Evolutionary conservation across 257 asterid species (phyloP).

Genomic region (Solanum stenotomum): DNA sequence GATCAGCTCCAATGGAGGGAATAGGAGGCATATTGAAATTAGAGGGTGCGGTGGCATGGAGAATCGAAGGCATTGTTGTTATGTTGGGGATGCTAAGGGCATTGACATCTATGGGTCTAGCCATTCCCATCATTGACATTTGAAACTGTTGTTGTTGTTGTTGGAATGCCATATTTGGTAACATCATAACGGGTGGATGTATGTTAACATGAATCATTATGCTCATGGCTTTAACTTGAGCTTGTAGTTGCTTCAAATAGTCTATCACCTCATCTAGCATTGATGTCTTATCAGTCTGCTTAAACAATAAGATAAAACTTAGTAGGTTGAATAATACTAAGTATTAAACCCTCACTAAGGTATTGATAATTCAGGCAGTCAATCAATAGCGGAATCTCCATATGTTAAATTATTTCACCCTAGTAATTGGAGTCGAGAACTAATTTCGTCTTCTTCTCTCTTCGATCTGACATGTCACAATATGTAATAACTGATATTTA

Average conservation of each 20-base stretch:
- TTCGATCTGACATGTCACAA: neutral
- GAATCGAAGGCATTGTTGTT: constrained; percentile 10
- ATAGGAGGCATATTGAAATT: constrained; percentile 19
- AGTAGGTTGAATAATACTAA: neutral
- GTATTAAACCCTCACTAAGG: too few relatives aligned
- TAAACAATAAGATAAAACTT: neutral
- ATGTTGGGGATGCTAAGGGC: constrained; percentile 23
- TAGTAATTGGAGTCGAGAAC: neutral
- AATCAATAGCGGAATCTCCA: neutral
- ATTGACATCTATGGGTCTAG: constrained; percentile 43
- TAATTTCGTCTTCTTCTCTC: neutral
- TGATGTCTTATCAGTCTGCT: constrained; percentile 69
- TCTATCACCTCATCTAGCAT: constrained; percentile 81
- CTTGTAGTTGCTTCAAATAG: constrained; percentile 57
- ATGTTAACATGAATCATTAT: constrained; percentile 50
- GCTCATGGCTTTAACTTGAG: constrained; percentile 52
- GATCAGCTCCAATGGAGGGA: constrained; percentile 25
- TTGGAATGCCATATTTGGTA: constrained; percentile 48
- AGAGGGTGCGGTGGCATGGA: constrained; percentile 5
- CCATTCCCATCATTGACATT: constrained; percentile 55
- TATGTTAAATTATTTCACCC: neutral
- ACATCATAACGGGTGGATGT: constrained; percentile 24
- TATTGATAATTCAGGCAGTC: neutral
- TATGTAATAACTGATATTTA: too few relatives aligned
- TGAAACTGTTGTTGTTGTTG: constrained; percentile 58